Conservation (phyloP, 2,329 filamentous ascomycete species). For the Pseudohalonectria lignicola region DNA sequence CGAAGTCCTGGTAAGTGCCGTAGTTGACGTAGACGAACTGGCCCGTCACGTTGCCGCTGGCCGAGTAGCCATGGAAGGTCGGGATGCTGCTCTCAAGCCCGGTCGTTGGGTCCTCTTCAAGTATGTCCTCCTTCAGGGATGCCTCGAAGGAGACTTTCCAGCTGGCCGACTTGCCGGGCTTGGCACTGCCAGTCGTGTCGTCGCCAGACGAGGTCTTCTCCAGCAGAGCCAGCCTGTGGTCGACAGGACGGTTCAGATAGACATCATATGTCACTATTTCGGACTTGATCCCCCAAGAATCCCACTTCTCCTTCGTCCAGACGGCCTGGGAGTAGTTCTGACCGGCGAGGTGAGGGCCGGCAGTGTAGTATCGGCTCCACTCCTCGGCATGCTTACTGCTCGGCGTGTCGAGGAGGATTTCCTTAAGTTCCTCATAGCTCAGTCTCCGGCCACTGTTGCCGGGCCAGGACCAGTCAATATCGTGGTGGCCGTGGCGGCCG, state of each 20-base stretch:
- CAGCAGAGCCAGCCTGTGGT: conserved; percentile 58
- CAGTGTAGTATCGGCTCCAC: conserved; percentile 71
- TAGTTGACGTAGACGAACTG: conserved; percentile 86
- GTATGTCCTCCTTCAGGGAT: conserved; percentile 69
- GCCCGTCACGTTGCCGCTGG: conserved; percentile 81
- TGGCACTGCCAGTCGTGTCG: too few relatives aligned
- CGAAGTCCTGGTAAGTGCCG: conserved; percentile 75
- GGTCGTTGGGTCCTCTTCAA: conserved; percentile 74
- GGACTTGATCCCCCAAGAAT: conserved; percentile 56
- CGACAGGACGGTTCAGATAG: conserved; percentile 68
- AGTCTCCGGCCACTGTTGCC: conserved; percentile 18
- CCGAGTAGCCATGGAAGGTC: conserved; percentile 91
- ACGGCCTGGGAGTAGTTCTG: conserved; percentile 63
- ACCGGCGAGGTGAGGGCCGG: conserved; percentile 65
- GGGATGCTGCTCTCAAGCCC: conserved; percentile 63
- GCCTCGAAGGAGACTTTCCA: conserved; percentile 69
- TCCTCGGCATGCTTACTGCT: conserved; percentile 46
- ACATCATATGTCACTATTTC: conserved; percentile 61
- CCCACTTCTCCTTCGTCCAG: conserved; percentile 67
- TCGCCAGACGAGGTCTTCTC: conserved; percentile 24
- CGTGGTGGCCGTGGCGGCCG: conserved; percentile 18
- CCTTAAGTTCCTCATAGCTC: conserved; percentile 38
- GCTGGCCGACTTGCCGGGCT: conserved; percentile 18
- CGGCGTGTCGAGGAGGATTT: conserved; percentile 48
- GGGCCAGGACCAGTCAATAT: conserved; percentile 15